Evolutionary conservation across 1,284 basidiomycete species (phyloP).

Genomic region (Leucoagaricus sp.): DNA sequence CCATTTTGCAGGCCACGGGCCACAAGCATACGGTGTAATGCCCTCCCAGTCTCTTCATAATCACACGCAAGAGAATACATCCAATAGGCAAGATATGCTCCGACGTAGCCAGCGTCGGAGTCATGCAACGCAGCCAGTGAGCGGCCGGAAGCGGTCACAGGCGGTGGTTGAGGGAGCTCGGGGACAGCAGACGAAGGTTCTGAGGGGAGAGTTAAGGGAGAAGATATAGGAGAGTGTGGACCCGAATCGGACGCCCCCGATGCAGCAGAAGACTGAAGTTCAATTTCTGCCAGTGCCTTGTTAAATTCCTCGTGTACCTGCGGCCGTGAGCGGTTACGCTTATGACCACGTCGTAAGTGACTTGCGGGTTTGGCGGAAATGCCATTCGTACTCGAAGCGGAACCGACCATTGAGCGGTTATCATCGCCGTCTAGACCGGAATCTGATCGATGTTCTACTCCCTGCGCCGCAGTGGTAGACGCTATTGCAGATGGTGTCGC

Average conservation of each 20-base stretch:
- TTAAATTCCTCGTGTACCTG: conserved; percentile 21
- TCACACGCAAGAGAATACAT: conserved; percentile 42
- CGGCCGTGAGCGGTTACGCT: conserved; percentile 14
- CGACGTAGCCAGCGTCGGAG: conserved; percentile 40
- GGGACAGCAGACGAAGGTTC: neutral
- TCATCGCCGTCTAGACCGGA: neutral
- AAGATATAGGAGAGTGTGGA: neutral
- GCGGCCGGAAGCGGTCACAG: conserved; percentile 32
- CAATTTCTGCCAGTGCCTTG: conserved; percentile 17
- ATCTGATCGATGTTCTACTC: neutral
- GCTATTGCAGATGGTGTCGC: neutral
- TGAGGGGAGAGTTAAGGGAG: neutral
- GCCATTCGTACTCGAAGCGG: neutral
- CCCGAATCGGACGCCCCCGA: conserved; percentile 10
- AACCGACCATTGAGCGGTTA: neutral
- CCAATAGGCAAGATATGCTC: conserved; percentile 39
- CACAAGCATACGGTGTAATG: conserved; percentile 33
- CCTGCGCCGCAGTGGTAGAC: neutral
- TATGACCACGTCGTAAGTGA: conserved; percentile 5
- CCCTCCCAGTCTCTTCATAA: conserved; percentile 38
- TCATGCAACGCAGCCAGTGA: conserved; percentile 37
- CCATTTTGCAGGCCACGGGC: conserved; percentile 3
- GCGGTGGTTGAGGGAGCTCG: conserved; percentile 6
- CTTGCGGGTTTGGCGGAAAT: neutral
- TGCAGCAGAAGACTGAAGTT: conserved; percentile 10